phyloP scores from a whole-genome alignment of 495 filamentous ascomycete species.

The Lasiosphaeriaceae sp. region DNA sequence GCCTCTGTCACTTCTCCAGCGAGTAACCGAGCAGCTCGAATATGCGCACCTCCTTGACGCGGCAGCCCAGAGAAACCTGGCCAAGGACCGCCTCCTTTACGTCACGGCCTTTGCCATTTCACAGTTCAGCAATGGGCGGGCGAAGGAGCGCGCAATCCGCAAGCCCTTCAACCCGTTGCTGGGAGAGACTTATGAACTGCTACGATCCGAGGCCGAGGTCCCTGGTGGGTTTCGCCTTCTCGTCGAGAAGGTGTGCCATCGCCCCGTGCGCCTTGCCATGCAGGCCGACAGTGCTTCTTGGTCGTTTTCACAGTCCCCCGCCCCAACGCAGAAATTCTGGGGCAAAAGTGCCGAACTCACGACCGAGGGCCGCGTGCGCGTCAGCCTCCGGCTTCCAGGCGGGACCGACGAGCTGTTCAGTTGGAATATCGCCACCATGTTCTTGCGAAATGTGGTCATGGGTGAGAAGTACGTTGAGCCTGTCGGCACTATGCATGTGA shows the following conservation, averaged over 20 bases:
- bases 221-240: conserved; percentile 80
- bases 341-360: conserved; percentile 91
- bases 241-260: conserved; percentile 89
- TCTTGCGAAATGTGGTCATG: conserved; percentile 92
- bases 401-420: conserved; percentile 71
- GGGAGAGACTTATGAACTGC: conserved; percentile 90
- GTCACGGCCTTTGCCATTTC: conserved; percentile 90
- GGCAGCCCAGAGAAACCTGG: conserved; percentile 55
- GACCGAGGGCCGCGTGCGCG: conserved; percentile 79
- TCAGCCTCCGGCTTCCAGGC: conserved; percentile 53
- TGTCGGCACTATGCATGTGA: conserved; percentile 77
- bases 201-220: conserved; percentile 70
- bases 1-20: conserved; percentile 81
- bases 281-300: conserved; percentile 82
- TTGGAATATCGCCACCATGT: conserved; percentile 80
- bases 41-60: conserved; percentile 81
- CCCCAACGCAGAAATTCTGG: conserved; percentile 96
- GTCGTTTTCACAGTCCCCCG: conserved; percentile 81
- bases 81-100: conserved; percentile 69
- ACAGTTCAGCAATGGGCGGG: conserved; percentile 69
- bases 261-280: conserved; percentile 86
- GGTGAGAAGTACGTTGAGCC: conserved; percentile 98
- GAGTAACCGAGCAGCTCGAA: conserved; percentile 82
- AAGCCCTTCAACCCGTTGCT: conserved; percentile 99
- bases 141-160: conserved; percentile 85